These are phyloP conservation scores for Trypanosoma cruzi DNA, from an alignment of 208 protist genomes.

Conservation along the genomic window DNA sequence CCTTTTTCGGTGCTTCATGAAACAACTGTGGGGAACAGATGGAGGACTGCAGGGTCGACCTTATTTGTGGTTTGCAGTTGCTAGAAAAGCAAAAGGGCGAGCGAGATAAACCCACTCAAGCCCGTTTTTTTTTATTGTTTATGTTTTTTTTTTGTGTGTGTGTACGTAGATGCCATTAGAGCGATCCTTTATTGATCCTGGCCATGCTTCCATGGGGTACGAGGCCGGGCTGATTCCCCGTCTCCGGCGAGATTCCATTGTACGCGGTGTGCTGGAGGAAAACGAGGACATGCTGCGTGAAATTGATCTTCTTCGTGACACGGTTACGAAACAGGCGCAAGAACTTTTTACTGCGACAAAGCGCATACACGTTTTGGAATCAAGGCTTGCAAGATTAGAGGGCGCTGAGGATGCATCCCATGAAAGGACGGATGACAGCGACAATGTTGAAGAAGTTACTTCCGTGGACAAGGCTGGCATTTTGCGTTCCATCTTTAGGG, in stretches of 20 bases:
- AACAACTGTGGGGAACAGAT: no score
- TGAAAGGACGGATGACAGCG: no score
- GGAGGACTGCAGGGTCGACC: no score
- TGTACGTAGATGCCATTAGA: slow-evolving; percentile 12
- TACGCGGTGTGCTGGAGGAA: slow-evolving; percentile 19
- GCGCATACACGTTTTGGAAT: slow-evolving; percentile 7
- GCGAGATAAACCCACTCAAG: neutral
- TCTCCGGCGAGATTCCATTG: slow-evolving; percentile 10
- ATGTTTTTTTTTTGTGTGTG: no score
- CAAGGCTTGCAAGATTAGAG: neutral
- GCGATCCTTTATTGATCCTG: slow-evolving; percentile 10
- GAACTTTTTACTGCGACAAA: slow-evolving; percentile 8
- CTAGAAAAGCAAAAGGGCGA: no score
- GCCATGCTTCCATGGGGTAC: neutral
- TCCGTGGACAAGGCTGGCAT: slow-evolving; percentile 11
- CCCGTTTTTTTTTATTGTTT: neutral
- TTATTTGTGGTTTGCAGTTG: no score
- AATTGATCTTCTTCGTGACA: slow-evolving; percentile 21
- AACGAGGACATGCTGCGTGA: slow-evolving; percentile 25
- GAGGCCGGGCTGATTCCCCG: neutral
- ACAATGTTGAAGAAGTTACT: slow-evolving; percentile 1
- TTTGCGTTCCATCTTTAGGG: slow-evolving; percentile 18
- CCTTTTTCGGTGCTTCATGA: neutral
- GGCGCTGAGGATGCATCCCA: neutral
- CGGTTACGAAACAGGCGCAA: slow-evolving; percentile 1